Conservation (phyloP, 371 early-diverging fungal species). For the Batrachochytrium dendrobatidis region DNA sequence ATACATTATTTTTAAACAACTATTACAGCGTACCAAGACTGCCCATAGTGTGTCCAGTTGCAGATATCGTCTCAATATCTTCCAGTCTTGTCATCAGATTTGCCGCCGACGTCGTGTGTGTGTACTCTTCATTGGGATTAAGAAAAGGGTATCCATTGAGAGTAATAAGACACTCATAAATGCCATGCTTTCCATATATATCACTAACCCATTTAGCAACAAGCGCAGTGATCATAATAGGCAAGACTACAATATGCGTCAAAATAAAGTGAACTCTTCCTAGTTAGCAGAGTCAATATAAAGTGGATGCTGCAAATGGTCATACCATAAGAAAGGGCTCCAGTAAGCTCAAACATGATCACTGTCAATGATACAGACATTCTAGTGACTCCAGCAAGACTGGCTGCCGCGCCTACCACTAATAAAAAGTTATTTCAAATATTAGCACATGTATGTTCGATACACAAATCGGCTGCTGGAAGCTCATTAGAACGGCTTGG, state of each 20-base stretch:
- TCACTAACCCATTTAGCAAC: slow-evolving; percentile 92
- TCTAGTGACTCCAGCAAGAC: slow-evolving; percentile 87
- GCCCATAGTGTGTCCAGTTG: slow-evolving; percentile 52
- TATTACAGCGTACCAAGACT: slow-evolving; percentile 24
- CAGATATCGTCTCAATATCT: slow-evolving; percentile 54
- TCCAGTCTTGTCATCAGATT: slow-evolving; percentile 64
- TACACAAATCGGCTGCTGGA: too few species aligned
- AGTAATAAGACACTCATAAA: slow-evolving; percentile 79
- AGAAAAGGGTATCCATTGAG: slow-evolving; percentile 85
- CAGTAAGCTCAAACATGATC: slow-evolving; percentile 94
- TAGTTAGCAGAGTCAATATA: background rate
- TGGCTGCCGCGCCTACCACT: slow-evolving; percentile 91
- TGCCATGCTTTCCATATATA: slow-evolving; percentile 67
- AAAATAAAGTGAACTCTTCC: background rate
- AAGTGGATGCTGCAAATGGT: background rate
- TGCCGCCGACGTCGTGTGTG: slow-evolving; percentile 50
- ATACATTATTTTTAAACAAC: too few species aligned
- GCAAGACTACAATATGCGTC: slow-evolving; percentile 55
- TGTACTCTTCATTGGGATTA: slow-evolving; percentile 69
- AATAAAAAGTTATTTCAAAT: background rate
- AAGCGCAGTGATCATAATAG: slow-evolving; percentile 89
- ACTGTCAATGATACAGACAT: slow-evolving; percentile 93
- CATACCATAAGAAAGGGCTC: slow-evolving; percentile 70
- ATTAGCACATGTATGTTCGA: background rate
- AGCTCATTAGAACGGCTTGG: too few species aligned